Conservation (phyloP, 345 rosid genomes). For the Eucalyptus albens region DNA sequence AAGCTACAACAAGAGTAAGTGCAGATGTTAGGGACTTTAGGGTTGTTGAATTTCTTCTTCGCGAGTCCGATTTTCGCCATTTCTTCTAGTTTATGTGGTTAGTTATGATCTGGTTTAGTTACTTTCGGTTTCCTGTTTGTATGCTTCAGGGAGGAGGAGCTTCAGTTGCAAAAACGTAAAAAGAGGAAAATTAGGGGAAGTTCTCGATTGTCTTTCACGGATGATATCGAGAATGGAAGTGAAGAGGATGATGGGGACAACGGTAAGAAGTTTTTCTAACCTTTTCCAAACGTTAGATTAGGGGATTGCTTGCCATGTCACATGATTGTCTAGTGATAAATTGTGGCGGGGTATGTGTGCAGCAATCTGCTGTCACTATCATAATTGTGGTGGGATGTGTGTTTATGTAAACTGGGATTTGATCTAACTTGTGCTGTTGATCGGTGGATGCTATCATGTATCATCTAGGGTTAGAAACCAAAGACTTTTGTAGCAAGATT, state of each 20-base stretch:
- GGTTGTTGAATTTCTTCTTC: background rate
- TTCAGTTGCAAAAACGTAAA: constrained; percentile 79
- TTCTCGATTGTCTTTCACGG: constrained; percentile 75
- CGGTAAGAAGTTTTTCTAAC: constrained; percentile 16
- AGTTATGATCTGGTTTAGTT: background rate
- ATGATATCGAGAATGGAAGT: constrained; percentile 70
- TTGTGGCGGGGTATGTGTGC: background rate
- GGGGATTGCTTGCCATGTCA: background rate
- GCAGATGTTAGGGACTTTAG: background rate
- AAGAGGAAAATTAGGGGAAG: constrained; percentile 74
- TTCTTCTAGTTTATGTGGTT: background rate
- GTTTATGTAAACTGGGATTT: background rate
- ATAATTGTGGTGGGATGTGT: background rate
- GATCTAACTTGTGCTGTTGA: background rate
- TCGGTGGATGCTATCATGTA: background rate
- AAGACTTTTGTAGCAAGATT: background rate
- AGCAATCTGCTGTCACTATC: background rate
- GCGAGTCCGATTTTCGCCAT: background rate
- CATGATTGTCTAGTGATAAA: background rate
- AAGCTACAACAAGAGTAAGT: constrained; percentile 90
- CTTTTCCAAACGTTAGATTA: background rate
- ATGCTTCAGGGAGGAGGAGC: constrained; percentile 71
- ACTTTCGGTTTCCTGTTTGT: background rate
- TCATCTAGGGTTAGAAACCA: background rate
- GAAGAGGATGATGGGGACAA: constrained; percentile 57